Evolutionary conservation across 2,329 filamentous ascomycete species (phyloP), one percentile per base, ranked within the genome.

Genomic region (Trichoderma sp.): DNA sequence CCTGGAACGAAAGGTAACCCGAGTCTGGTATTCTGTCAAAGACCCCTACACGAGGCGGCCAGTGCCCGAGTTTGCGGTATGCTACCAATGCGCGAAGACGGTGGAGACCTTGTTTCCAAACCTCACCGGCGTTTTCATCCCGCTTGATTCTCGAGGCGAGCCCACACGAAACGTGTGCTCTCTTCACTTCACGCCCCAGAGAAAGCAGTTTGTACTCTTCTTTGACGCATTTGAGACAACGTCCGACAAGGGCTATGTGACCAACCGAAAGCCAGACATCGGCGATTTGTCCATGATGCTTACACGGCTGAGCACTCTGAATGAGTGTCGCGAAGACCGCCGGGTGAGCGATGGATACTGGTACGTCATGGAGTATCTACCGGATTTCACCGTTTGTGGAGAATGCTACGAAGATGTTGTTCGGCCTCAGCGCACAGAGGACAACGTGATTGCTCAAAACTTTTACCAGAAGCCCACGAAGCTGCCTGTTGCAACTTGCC

Each of bases 371-470:
- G 89, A 92, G 1, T 85, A 88, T 15, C 83, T 97, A 0, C 93
- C 92, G 0, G 88, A 94, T 62, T 89, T 97, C 76, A 94, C 92
- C 1, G 91, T 97, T 4, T 98, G 95, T 81, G 90, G 92, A 74
- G 93, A 95, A 80, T 98, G 95, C 80, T 97, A 92, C 79, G 88
- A 93, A 18, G 90, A 93, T 26, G 88, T 93, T 1, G 89, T 97
- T n/a, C 89, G 88, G 81, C 94, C 94, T 1, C 84, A 89, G 65
- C 82, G 91, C 2, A 83, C 86, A 34, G 83, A 86, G 18, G 80
- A 82, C 67, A 82, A 82, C 53, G 82, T 87, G 1, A 84, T 95
- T 28, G 90, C 92, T 11, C 83, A 86, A 21, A 88, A 91, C 74
- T 92, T 96, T 75, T 89, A 88, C 74, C 85, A 86, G 71, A 85